Evolutionary conservation across 179 eudicot genomes (phyloP).

Genomic region (Silene vulgaris): DNA sequence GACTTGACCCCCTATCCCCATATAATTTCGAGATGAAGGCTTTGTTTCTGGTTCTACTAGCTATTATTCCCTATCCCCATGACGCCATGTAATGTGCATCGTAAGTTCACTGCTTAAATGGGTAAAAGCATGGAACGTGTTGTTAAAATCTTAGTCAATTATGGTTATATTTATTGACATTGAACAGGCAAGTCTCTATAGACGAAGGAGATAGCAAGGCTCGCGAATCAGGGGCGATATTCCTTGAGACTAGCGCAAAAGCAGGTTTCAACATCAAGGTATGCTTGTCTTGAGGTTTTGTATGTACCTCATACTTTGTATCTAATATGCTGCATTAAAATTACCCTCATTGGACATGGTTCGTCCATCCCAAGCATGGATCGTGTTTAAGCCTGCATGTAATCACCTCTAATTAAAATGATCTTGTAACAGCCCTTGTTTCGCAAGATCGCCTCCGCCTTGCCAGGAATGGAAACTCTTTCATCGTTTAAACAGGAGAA

Average conservation of each 20-base stretch:
- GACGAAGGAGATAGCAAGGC: slow-evolving; percentile 81
- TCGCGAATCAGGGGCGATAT: slow-evolving; percentile 64
- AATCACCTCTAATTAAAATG: neutral
- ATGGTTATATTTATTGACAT: neutral
- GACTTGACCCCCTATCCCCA: neutral
- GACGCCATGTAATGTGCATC: neutral
- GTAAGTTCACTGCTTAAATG: neutral
- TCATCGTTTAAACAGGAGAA: slow-evolving; percentile 76
- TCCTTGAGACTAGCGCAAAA: slow-evolving; percentile 88
- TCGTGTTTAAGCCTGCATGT: too few relatives aligned
- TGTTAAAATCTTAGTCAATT: neutral
- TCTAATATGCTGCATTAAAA: slow-evolving; percentile 3
- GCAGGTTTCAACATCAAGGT: slow-evolving; percentile 95
- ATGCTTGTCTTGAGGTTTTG: neutral
- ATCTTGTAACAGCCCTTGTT: slow-evolving; percentile 57
- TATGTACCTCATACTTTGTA: neutral
- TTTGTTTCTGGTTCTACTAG: neutral
- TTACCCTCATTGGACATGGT: too few relatives aligned
- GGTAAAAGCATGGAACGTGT: neutral
- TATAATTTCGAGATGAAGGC: neutral
- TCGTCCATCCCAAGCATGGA: too few relatives aligned
- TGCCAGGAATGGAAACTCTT: slow-evolving; percentile 88
- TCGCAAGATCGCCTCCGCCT: slow-evolving; percentile 81
- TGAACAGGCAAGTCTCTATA: slow-evolving; percentile 79
- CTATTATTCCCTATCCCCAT: neutral